These are phyloP conservation scores for Incumbomyces lentus DNA, from an alignment of 2,329 filamentous ascomycete species.

Conservation along the genomic window DNA sequence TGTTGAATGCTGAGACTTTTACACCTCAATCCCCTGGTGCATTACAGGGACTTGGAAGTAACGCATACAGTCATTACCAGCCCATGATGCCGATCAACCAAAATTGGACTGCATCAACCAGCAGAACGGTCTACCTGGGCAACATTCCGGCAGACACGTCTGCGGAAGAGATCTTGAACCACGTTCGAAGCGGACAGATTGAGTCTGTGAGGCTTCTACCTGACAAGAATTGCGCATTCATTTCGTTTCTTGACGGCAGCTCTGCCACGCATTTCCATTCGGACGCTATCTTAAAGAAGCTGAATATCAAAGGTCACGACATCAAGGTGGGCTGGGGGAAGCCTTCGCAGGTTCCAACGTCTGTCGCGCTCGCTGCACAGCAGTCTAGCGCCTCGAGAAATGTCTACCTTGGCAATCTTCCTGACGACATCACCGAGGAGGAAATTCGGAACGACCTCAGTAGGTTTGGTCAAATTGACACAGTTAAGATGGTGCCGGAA, in stretches of 20 bases:
- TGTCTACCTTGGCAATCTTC: conserved; percentile 87
- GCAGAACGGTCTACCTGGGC: conserved; percentile 90
- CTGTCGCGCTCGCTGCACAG: conserved; percentile 92
- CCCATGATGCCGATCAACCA: conserved; percentile 60
- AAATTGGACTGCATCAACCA: conserved; percentile 63
- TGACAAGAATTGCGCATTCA: conserved; percentile 99
- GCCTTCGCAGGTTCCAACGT: conserved; percentile 93
- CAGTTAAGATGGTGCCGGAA: conserved; percentile 93
- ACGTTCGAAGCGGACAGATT: conserved; percentile 94
- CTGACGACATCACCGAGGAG: conserved; percentile 82
- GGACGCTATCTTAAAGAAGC: conserved; percentile 98
- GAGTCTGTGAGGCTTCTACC: conserved; percentile 95
- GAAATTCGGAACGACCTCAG: conserved; percentile 87
- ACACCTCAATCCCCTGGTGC: conserved; percentile 80
- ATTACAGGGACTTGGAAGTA: conserved; percentile 53
- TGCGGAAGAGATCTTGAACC: conserved; percentile 90
- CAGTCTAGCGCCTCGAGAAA: conserved; percentile 95
- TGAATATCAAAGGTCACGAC: conserved; percentile 95
- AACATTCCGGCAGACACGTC: conserved; percentile 98
- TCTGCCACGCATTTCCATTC: conserved; percentile 99
- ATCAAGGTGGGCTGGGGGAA: conserved; percentile 99
- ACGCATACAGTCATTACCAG: conserved; percentile 53
- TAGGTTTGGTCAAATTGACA: conserved; percentile 95
- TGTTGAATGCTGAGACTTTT: conserved; percentile 77
- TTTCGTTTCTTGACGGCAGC: conserved; percentile 95